A percentile compares a stretch with the other conserved stretches of the same genome.
phyloP scores from a whole-genome alignment of 116 monocot genomes.

The Posidonia oceanica region DNA sequence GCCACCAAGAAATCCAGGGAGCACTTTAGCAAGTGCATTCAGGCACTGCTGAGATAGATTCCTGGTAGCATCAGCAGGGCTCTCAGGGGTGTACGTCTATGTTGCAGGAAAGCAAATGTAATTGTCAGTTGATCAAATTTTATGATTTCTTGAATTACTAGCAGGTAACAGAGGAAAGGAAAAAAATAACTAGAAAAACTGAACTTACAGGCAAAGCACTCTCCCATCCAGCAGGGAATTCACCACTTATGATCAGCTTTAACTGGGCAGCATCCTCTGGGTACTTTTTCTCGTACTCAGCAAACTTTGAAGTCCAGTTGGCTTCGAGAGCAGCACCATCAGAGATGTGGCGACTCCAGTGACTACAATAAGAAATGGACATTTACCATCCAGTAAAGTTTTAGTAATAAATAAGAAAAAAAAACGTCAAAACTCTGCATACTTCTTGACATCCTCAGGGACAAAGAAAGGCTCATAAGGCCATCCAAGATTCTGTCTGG shows the following conservation, averaged over 20 bases:
- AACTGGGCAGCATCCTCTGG: slow-evolving; percentile 63
- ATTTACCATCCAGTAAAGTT: background rate
- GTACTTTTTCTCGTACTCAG: slow-evolving; percentile 91
- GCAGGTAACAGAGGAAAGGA: background rate
- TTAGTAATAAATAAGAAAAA: background rate
- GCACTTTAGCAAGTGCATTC: slow-evolving; percentile 73
- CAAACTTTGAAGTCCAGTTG: slow-evolving; percentile 79
- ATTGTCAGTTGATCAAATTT: slow-evolving; percentile 1
- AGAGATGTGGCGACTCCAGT: slow-evolving; percentile 88
- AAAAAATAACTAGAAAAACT: background rate
- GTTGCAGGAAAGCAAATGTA: background rate
- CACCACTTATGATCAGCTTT: slow-evolving; percentile 65
- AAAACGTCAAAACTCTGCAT: background rate
- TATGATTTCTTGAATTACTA: background rate
- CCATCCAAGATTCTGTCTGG: slow-evolving; percentile 88
- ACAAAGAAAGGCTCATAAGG: slow-evolving; percentile 85
- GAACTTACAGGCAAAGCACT: slow-evolving; percentile 66
- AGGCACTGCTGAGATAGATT: slow-evolving; percentile 87
- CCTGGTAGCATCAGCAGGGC: slow-evolving; percentile 81
- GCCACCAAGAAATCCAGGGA: slow-evolving; percentile 90
- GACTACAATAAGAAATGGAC: slow-evolving; percentile 27
- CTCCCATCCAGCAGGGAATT: slow-evolving; percentile 84
- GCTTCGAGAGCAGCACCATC: slow-evolving; percentile 75
- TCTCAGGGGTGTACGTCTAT: slow-evolving; percentile 92
- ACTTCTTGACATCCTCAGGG: slow-evolving; percentile 92